These are phyloP conservation scores for Pseudomonodictys pantanalensis DNA, from an alignment of 495 filamentous ascomycete species.

Conservation along the genomic window DNA sequence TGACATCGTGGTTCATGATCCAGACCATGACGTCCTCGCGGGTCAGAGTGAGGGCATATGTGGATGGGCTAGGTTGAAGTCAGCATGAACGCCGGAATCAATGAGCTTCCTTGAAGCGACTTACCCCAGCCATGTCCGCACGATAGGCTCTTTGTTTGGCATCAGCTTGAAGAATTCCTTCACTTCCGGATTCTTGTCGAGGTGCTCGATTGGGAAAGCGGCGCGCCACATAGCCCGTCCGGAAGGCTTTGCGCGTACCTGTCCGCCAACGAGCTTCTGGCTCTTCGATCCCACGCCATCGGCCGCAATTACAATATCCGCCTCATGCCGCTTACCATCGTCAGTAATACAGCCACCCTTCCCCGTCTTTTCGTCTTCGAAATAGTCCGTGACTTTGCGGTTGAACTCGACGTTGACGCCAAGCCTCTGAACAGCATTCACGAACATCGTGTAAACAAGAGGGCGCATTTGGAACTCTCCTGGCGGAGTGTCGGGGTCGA, in stretches of 20 bases:
- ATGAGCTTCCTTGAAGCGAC: neutral
- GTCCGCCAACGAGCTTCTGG: slow-evolving; percentile 56
- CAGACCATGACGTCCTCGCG: slow-evolving; percentile 52
- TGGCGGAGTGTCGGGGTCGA: slow-evolving; percentile 43
- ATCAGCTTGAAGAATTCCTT: slow-evolving; percentile 46
- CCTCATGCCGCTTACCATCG: slow-evolving; percentile 51
- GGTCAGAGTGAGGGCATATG: slow-evolving; percentile 52
- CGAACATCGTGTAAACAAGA: slow-evolving; percentile 56
- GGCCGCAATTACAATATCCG: slow-evolving; percentile 61
- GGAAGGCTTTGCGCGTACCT: slow-evolving; percentile 48
- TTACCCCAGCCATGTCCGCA: slow-evolving; percentile 38
- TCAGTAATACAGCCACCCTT: slow-evolving; percentile 53
- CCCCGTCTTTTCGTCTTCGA: slow-evolving; percentile 49
- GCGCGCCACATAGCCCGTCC: slow-evolving; percentile 56
- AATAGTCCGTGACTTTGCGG: slow-evolving; percentile 57
- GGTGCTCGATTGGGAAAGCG: slow-evolving; percentile 45
- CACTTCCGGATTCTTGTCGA: slow-evolving; percentile 39
- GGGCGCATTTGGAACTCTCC: slow-evolving; percentile 48
- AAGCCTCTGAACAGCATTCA: slow-evolving; percentile 49
- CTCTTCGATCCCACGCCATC: slow-evolving; percentile 63
- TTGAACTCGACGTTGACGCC: slow-evolving; percentile 55
- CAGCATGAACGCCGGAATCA: neutral
- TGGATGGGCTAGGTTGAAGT: slow-evolving; percentile 42
- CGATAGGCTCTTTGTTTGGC: slow-evolving; percentile 40
- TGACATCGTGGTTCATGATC: slow-evolving; percentile 57